Conservation (phyloP, 2,329 filamentous ascomycete species). For the Cladosporium sphaerospermum region DNA sequence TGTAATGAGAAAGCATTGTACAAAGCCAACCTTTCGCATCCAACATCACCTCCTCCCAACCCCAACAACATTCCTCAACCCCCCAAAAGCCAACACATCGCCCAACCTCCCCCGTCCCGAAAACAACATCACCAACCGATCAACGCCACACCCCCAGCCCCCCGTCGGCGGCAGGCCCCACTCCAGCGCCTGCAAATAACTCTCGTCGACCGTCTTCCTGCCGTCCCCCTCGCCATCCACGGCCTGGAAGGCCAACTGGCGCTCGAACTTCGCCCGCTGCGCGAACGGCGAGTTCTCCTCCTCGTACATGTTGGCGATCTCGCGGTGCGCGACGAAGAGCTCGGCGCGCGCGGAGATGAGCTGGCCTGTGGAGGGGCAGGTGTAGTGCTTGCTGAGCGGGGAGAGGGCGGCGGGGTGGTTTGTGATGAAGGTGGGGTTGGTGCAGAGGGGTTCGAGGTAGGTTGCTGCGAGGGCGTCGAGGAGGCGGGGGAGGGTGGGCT, state of each 20-base stretch:
- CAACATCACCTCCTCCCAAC: slow-evolving; percentile 16
- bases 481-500: slow-evolving; percentile 58
- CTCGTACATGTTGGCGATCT: slow-evolving; percentile 95
- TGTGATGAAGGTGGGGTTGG: slow-evolving; percentile 72
- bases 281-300: slow-evolving; percentile 91
- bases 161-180: slow-evolving; percentile 92
- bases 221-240: slow-evolving; percentile 41
- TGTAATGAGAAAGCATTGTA: too few relatives aligned
- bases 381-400: slow-evolving; percentile 81
- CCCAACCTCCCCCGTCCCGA: slow-evolving; percentile 70
- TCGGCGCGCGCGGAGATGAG: slow-evolving; percentile 31
- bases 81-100: slow-evolving; percentile 86
- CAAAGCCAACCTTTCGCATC: too few relatives aligned
- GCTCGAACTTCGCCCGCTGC: slow-evolving; percentile 75
- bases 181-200: slow-evolving; percentile 76
- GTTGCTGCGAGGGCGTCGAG: slow-evolving; percentile 72
- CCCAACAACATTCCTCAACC: slow-evolving; percentile 56
- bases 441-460: slow-evolving; percentile 73
- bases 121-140: slow-evolving; percentile 87
- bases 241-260: slow-evolving; percentile 41
- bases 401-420: slow-evolving; percentile 88
- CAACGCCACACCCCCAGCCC: slow-evolving; percentile 91
- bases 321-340: slow-evolving; percentile 52
- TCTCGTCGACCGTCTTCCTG: slow-evolving; percentile 60
- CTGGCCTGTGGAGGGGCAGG: slow-evolving; percentile 61